These are phyloP conservation scores for Euphorbia lathyris DNA, from an alignment of 345 rosid species.

Conservation along the genomic window DNA sequence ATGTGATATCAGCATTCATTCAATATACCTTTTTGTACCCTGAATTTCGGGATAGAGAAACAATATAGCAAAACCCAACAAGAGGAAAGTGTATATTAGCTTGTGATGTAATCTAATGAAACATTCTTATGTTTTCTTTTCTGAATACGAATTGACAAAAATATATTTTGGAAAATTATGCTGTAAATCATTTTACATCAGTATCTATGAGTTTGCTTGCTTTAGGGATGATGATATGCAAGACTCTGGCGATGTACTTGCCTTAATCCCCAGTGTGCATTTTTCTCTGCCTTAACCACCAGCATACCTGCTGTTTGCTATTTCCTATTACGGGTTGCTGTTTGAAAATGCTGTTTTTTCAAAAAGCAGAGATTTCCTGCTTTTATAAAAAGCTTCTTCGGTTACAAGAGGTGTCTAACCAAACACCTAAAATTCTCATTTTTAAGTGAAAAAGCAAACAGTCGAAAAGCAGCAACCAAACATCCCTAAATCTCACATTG, in stretches of 20 bases:
- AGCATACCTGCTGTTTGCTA: too few species aligned
- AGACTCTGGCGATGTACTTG: not conserved
- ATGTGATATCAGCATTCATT: not conserved
- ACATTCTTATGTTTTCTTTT: not conserved
- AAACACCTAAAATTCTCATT: too few species aligned
- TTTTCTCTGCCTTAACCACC: too few species aligned
- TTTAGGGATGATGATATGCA: conserved; percentile 27
- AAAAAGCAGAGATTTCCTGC: too few species aligned
- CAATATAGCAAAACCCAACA: too few species aligned
- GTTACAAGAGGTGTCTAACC: too few species aligned
- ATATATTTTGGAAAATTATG: not conserved
- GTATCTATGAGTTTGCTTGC: conserved; percentile 21
- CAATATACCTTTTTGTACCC: not conserved
- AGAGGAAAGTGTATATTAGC: not conserved
- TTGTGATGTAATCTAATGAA: not conserved
- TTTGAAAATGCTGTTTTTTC: too few species aligned
- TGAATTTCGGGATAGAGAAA: not conserved
- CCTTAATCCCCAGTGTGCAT: not conserved
- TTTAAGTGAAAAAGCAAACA: too few species aligned
- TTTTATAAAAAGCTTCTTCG: too few species aligned
- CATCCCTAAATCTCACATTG: conserved; percentile 23
- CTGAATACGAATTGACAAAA: not conserved
- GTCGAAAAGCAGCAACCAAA: too few species aligned
- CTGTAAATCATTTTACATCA: conserved; percentile 1
- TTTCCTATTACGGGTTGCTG: too few species aligned